A percentile compares a stretch with the other conserved stretches of the same genome.
phyloP scores from a whole-genome alignment of 2,329 filamentous ascomycete genomes.

The Fusarium xyrophilum region DNA sequence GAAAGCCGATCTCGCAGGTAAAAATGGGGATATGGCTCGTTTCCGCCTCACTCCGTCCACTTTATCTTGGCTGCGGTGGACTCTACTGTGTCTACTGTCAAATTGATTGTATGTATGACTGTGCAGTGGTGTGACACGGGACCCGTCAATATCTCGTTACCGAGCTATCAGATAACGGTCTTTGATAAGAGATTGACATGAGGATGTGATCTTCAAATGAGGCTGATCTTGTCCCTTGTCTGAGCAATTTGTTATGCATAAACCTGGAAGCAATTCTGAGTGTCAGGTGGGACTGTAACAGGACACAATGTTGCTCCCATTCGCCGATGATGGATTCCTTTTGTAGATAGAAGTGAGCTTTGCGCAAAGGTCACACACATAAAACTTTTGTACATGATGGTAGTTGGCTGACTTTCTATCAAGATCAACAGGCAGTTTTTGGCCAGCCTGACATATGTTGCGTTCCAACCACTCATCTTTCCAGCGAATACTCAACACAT shows the following conservation, averaged over 20 bases:
- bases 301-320: too few species aligned
- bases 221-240: neutral
- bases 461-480: fast-evolving
- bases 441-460: fast-evolving
- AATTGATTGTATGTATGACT: neutral
- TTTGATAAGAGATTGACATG: neutral
- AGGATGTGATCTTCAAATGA: neutral
- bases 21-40: neutral
- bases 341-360: too few species aligned
- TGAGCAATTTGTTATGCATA: fast-evolving
- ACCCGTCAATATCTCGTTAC: neutral
- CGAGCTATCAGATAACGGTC: neutral
- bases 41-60: neutral
- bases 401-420: too few species aligned
- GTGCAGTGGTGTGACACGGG: neutral
- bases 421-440: neutral
- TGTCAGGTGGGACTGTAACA: too few species aligned
- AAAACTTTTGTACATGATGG: too few species aligned
- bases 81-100: neutral
- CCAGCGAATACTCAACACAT: too few species aligned
- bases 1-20: neutral
- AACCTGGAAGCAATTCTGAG: too few species aligned
- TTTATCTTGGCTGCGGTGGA: neutral
- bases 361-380: too few species aligned
- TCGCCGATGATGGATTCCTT: too few species aligned